Base-by-base conservation (phyloP, 495 filamentous ascomycete species). In the Aspergillus nidulans region DNA sequence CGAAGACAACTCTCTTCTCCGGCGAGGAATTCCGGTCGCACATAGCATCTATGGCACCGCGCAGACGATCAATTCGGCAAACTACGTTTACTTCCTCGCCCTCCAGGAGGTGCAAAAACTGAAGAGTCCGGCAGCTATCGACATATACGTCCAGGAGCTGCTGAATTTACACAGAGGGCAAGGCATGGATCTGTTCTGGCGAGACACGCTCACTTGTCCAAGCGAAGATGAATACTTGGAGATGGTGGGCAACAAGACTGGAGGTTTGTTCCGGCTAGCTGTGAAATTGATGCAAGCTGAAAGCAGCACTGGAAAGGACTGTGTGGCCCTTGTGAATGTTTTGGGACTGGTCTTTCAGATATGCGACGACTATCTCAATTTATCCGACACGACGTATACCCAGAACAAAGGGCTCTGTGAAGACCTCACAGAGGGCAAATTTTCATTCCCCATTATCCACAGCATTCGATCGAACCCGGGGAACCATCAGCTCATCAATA, bases 211-310 rank as follows among this genome's bases (percentile, higher is more conserved):
- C 46, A 96, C 85, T 26, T 96, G 91, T 68, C 94, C 94, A 24
- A 91, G 82, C 42, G 92, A 97, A 72, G 91, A 96, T 57, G 92
- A 97, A 65, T 98, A 98, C 72, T 81, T 98, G 15, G 92, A 97
- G 69, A 98, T 98, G 94, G 95, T 98, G 39, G 85, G 85, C 59
- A 97, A 97, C 73, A 97, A 99, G 72, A 99, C 94, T 3, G 94
- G 94, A 23, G 94, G 94, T 2, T 80, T 99, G 8, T 97, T 99
- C 78, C 83, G 94, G 46, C 78, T 99, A 10, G 94, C 91, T 21
- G 84, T 97, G 57, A 94, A 95, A 69, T 77, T 99, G 25, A 97
- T 99, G 94, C 91, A 96, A 69, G 90, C 90, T 25, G 90, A 95
- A 67, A 90, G 87, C 57, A 69, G 71, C 21, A 77, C 76, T 39